Conservation (phyloP, 805 yeast genomes). For the Candida andamanensis region DNA sequence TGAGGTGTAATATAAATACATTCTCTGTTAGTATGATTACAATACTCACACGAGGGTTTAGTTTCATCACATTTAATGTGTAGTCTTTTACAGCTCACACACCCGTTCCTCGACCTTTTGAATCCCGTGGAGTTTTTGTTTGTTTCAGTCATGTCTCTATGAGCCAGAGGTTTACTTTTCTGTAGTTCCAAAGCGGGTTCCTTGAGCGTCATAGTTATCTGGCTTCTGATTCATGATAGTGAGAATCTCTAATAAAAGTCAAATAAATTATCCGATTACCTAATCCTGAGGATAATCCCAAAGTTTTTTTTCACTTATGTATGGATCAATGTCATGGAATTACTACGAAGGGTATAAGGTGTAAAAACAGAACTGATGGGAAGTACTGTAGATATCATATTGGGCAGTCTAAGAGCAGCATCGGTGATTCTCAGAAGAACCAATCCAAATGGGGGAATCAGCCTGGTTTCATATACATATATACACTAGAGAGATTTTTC, state of each 20-base stretch:
- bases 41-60: conserved; percentile 11
- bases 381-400: conserved; percentile 34
- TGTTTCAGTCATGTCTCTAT: background rate
- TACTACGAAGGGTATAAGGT: conserved; percentile 36
- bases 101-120: conserved; percentile 9
- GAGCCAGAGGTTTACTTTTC: background rate
- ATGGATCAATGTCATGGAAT: conserved; percentile 35
- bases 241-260: too few relatives aligned
- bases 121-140: background rate
- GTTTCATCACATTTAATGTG: conserved; percentile 8
- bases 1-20: conserved; percentile 4
- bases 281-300: too few relatives aligned
- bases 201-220: too few relatives aligned
- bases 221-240: too few relatives aligned
- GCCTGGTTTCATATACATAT: conserved; percentile 46
- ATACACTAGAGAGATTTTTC: conserved; percentile 41
- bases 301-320: too few relatives aligned
- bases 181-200: too few relatives aligned
- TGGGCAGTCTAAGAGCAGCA: background rate
- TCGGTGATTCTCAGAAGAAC: conserved; percentile 1
- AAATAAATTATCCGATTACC: too few relatives aligned
- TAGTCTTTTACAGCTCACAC: conserved; percentile 7
- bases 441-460: too few relatives aligned
- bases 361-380: conserved; percentile 23
- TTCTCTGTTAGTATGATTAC: conserved; percentile 5